These are phyloP conservation scores for Kwoniella sp. DNA, from an alignment of 768 basidiomycete genomes.

Conservation along the genomic window DNA sequence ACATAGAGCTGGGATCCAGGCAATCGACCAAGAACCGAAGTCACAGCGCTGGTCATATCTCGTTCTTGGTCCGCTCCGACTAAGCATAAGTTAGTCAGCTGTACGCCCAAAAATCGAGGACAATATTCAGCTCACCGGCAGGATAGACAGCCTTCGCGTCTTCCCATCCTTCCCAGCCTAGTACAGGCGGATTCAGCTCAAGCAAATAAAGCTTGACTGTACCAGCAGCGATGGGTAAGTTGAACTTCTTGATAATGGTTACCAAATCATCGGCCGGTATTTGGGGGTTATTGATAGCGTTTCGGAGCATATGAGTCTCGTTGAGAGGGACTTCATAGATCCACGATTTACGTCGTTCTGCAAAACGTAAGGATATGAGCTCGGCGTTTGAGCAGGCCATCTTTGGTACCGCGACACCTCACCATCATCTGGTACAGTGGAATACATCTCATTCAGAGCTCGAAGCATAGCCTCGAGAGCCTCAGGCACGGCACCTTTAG, in stretches of 20 bases:
- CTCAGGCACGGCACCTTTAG: constrained; percentile 66
- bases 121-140: constrained; percentile 57
- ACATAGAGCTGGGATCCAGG: constrained; percentile 79
- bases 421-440: constrained; percentile 68
- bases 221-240: constrained; percentile 82
- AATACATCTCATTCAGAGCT: constrained; percentile 68
- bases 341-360: constrained; percentile 87
- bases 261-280: constrained; percentile 56
- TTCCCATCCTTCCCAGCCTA: constrained; percentile 87
- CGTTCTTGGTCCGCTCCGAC: constrained; percentile 65
- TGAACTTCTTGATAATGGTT: constrained; percentile 71
- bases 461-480: constrained; percentile 70
- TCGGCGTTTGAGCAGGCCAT: neutral
- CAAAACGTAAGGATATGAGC: neutral
- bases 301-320: constrained; percentile 80
- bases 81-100: constrained; percentile 22
- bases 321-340: constrained; percentile 85
- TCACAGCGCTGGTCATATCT: constrained; percentile 61
- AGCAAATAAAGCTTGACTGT: constrained; percentile 84
- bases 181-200: constrained; percentile 86
- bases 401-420: constrained; percentile 41
- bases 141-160: constrained; percentile 87
- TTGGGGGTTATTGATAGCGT: constrained; percentile 70
- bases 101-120: neutral
- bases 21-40: constrained; percentile 66